phyloP scores from a whole-genome alignment of 345 rosid species.

The Populus davidiana region DNA sequence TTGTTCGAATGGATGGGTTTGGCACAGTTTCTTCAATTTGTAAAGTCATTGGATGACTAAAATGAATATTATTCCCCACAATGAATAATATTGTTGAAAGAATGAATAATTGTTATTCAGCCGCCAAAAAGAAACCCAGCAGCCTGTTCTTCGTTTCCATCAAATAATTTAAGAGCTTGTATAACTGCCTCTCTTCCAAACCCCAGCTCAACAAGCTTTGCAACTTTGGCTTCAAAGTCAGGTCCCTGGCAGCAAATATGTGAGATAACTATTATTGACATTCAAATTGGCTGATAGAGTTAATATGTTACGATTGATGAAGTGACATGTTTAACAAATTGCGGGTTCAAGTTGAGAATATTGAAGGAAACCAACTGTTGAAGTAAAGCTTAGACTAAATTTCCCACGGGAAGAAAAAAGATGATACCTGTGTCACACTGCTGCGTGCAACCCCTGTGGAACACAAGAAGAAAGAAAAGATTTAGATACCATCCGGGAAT shows the following conservation, averaged over 20 bases:
- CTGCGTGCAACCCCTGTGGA: slow-evolving; percentile 33
- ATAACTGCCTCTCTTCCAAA: slow-evolving; percentile 74
- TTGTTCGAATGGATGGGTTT: neutral
- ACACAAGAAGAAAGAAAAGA: slow-evolving; percentile 1
- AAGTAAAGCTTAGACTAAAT: neutral
- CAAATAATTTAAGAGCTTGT: slow-evolving; percentile 78
- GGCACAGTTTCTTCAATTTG: neutral
- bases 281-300: neutral
- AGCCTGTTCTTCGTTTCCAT: slow-evolving; percentile 94
- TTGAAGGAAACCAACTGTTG: neutral
- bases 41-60: neutral
- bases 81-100: neutral
- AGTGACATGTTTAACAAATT: neutral
- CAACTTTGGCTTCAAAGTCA: slow-evolving; percentile 85
- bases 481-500: neutral
- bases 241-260: slow-evolving; percentile 43
- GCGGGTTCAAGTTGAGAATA: neutral
- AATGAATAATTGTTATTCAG: slow-evolving; percentile 23
- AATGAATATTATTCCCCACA: neutral
- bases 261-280: neutral
- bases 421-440: slow-evolving; percentile 40
- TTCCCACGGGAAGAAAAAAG: neutral
- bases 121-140: slow-evolving; percentile 94
- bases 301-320: neutral
- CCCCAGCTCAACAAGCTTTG: slow-evolving; percentile 87